Evolutionary conservation across 768 basidiomycete species (phyloP), one percentile per base, ranked within the genome.

Genomic region (Cubamyces lactineus): DNA sequence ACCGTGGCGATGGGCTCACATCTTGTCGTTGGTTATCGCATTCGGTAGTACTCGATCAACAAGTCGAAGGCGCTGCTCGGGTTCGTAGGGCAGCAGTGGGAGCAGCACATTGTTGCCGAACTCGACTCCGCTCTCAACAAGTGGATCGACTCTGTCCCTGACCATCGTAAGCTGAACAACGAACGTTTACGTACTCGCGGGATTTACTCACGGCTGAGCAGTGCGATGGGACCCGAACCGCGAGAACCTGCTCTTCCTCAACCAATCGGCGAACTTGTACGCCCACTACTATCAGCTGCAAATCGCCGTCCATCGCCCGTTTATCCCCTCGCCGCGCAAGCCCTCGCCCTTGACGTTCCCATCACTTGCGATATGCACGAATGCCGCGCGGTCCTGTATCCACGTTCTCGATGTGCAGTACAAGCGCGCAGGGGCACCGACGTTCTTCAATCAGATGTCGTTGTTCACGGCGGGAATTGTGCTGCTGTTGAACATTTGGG

Each of bases 11-110:
- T 24, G 16, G 15, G 53, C n/a, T 19, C 19, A 19, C 5, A 6
- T 19, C 28, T 28, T 53, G 53, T 53, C 28, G 56, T 26, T 49
- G 48, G 38, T 40, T 19, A 53, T 45, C 39, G 1, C 11, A 26
- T 30, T n/a, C 24, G 6, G n/a, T 68, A 88, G 89, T 93, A 94
- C 76, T 84, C 86, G 9, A 83, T 91, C 64, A 84, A 91, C 74
- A 86, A 84, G 71, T 78, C 82, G 21, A 85, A 86, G 65, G 73
- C 84, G 17, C 75, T 84, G 40, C 72, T 80, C 24, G 86, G 84
- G 39, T 74, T 82, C 61, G 79, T 82, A 45, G 79, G 81, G 28
- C 75, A 79, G 58, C 78, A 81, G 58, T 85, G 83, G 79, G 77
- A 80, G 49, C 81, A 81, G 50, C 79, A 85, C 46, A 82, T 89